Evolutionary conservation across 192 early-diverging fungal species (phyloP).

Genomic region (Geranomyces michiganensis): DNA sequence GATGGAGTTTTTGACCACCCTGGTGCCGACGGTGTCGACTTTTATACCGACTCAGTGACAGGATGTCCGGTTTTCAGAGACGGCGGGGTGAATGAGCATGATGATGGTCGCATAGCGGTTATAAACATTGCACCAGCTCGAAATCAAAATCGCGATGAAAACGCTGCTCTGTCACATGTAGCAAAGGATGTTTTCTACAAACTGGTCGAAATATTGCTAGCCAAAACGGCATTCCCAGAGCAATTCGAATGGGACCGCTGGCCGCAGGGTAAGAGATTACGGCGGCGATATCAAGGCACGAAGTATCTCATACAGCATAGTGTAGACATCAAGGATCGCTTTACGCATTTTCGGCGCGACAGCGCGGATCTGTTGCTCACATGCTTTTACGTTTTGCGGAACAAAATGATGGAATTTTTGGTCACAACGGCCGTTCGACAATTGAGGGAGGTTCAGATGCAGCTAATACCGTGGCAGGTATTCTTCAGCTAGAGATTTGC

Average conservation of each 20-base stretch:
- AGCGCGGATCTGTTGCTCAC: conserved; percentile 34
- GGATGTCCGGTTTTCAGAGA: conserved; percentile 35
- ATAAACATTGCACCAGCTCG: conserved; percentile 12
- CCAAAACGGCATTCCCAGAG: conserved; percentile 32
- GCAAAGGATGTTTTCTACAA: conserved; percentile 25
- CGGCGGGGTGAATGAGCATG: not conserved
- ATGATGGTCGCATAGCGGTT: not conserved
- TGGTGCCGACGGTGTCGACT: not conserved
- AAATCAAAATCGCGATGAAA: not conserved
- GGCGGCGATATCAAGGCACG: too few species aligned
- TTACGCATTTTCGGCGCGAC: conserved; percentile 38
- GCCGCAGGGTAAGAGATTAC: conserved; percentile 1
- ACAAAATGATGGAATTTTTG: conserved; percentile 25
- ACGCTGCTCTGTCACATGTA: conserved; percentile 6
- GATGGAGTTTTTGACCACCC: not conserved
- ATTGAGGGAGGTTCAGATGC: conserved; percentile 21
- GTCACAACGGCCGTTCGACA: conserved; percentile 27
- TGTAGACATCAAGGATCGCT: conserved; percentile 39
- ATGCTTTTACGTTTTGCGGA: conserved; percentile 34
- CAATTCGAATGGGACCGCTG: conserved; percentile 33
- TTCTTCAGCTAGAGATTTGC: not conserved
- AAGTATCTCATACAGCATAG: too few species aligned
- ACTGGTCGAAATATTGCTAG: conserved; percentile 29
- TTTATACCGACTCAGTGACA: conserved; percentile 38
- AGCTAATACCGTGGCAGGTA: conserved; percentile 31